Percentiles rank a stretch among this genome's conserved stretches.
These are phyloP conservation scores for Rhodotorula glutinis DNA, from an alignment of 1,284 basidiomycete species.

Conservation along the genomic window DNA sequence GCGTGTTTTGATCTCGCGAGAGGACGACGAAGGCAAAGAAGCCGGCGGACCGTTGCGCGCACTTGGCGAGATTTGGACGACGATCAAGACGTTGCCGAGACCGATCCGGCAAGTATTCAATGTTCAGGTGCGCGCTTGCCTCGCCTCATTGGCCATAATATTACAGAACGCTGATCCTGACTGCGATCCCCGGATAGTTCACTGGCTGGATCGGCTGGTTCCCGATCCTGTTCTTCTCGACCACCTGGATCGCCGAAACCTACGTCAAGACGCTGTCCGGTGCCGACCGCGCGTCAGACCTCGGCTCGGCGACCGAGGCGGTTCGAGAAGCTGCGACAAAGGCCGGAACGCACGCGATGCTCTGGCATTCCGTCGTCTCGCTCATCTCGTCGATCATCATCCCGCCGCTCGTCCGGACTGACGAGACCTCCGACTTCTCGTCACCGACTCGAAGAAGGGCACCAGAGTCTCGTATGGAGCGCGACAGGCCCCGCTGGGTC, in stretches of 20 bases:
- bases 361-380: constrained; percentile 69
- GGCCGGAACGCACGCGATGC: constrained; percentile 76
- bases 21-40: constrained; percentile 3
- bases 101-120: constrained; percentile 82
- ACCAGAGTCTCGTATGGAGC: neutral
- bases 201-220: constrained; percentile 54
- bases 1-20: constrained; percentile 60
- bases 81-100: constrained; percentile 65
- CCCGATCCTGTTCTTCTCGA: constrained; percentile 73
- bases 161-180: neutral
- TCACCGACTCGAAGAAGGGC: constrained; percentile 23
- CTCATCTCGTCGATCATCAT: constrained; percentile 67
- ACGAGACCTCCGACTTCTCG: constrained; percentile 22
- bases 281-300: constrained; percentile 67
- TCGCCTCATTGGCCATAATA: no score
- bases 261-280: constrained; percentile 67
- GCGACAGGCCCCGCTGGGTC: neutral
- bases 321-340: constrained; percentile 44
- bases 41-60: constrained; percentile 10
- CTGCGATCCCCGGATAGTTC: constrained; percentile 60
- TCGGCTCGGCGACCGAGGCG: constrained; percentile 11
- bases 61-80: constrained; percentile 65
- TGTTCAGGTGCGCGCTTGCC: constrained; percentile 51
- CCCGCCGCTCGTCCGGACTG: constrained; percentile 62
- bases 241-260: constrained; percentile 73